A percentile compares a stretch with the other conserved stretches of the same genome.
phyloP scores from a whole-genome alignment of 148 eudicot genomes.

The Polygonum aviculare region DNA sequence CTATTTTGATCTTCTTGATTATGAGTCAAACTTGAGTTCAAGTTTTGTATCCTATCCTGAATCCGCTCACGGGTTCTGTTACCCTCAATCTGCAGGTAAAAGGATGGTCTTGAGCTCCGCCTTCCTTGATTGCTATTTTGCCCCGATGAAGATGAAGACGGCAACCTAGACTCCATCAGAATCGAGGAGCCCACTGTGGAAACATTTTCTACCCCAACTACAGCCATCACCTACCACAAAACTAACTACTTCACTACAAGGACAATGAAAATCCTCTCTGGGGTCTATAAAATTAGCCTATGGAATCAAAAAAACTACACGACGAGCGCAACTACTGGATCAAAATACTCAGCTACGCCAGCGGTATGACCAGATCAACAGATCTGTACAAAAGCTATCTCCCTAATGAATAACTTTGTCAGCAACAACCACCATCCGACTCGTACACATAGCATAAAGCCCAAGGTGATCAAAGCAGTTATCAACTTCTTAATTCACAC shows the following conservation, averaged over 20 bases:
- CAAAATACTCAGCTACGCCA: conserved; percentile 24
- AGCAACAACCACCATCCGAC: neutral
- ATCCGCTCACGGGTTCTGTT: conserved; percentile 24
- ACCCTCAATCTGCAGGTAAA: conserved; percentile 72
- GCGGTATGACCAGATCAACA: conserved; percentile 17
- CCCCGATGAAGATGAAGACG: conserved; percentile 30
- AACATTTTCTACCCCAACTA: conserved; percentile 58
- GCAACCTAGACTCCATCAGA: conserved; percentile 38
- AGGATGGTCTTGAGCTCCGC: conserved; percentile 51
- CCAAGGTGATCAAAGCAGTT: conserved; percentile 7
- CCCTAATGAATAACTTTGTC: conserved; percentile 13
- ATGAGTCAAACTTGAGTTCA: conserved; percentile 15
- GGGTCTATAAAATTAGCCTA: conserved; percentile 13
- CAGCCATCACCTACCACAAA: conserved; percentile 48
- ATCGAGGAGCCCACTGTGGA: conserved; percentile 43
- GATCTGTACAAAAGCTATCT: conserved; percentile 26
- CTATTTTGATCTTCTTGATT: conserved; percentile 25
- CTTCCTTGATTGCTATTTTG: conserved; percentile 28
- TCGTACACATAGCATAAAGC: neutral
- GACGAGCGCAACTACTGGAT: conserved; percentile 17
- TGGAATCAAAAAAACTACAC: conserved; percentile 10
- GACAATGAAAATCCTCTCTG: conserved; percentile 18
- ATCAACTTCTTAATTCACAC: conserved; percentile 10
- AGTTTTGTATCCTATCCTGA: conserved; percentile 18
- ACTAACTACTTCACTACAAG: conserved; percentile 10